phyloP scores from a whole-genome alignment of 148 eudicot genomes.

The Vaccinium vitisidaea region DNA sequence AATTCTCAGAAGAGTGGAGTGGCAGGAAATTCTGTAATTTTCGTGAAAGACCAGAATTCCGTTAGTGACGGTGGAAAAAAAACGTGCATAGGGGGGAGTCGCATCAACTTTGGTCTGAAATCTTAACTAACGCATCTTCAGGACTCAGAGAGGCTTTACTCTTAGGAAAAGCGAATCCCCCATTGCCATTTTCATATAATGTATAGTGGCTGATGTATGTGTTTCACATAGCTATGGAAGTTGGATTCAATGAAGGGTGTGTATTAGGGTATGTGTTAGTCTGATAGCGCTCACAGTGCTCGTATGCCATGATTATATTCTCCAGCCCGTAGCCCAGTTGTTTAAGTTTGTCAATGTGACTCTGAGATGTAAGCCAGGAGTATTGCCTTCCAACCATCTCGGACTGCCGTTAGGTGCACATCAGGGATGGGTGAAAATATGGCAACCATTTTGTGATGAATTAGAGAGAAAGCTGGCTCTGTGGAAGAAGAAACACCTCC shows the following conservation, averaged over 20 bases:
- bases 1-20: neutral
- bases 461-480: neutral
- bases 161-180: neutral
- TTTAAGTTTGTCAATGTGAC: too few species aligned
- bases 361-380: neutral
- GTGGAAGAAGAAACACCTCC: neutral
- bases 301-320: neutral
- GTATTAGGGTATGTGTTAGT: neutral
- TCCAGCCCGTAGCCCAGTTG: neutral
- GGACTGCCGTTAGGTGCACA: neutral
- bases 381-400: neutral
- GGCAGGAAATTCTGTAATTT: neutral
- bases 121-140: neutral
- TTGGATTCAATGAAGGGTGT: neutral
- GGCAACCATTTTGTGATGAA: neutral
- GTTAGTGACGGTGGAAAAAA: neutral
- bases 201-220: neutral
- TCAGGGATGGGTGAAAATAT: neutral
- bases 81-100: neutral
- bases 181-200: neutral
- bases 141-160: neutral
- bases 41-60: neutral
- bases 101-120: neutral
- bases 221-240: neutral
- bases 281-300: neutral